phyloP scores from a whole-genome alignment of 768 basidiomycete genomes.

The Serendipita sp. region DNA sequence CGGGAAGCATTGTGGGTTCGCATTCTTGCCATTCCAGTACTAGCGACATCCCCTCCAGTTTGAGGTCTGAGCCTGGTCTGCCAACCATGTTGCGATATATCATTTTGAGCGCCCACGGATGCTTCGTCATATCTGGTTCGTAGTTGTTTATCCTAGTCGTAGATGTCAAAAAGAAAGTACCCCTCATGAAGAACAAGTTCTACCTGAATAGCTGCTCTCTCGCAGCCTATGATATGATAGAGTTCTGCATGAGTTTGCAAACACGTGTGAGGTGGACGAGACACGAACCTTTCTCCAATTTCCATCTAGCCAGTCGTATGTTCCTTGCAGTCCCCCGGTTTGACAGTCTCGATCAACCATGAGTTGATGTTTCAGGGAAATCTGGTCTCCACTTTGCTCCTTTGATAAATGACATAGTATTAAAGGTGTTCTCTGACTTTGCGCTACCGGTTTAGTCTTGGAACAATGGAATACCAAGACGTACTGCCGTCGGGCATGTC shows the following conservation, averaged over 20 bases:
- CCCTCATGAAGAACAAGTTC: neutral
- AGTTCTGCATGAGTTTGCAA: neutral
- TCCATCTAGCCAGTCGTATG: conserved; percentile 5
- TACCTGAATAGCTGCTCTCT: neutral
- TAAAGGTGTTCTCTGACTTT: neutral
- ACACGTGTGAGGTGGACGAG: neutral
- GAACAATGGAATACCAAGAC: neutral
- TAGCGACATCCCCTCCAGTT: conserved; percentile 1
- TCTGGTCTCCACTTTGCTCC: neutral
- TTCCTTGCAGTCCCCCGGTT: neutral
- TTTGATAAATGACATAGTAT: neutral
- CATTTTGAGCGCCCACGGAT: neutral
- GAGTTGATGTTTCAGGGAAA: neutral
- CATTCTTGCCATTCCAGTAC: neutral
- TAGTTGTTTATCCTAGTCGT: neutral
- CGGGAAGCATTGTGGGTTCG: neutral
- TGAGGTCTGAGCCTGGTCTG: neutral
- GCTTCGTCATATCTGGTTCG: neutral
- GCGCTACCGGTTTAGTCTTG: neutral
- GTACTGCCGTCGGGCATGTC: neutral
- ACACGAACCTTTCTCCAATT: neutral
- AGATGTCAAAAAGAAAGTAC: neutral
- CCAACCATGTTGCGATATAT: neutral
- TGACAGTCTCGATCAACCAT: neutral
- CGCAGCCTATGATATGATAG: neutral